Conservation (phyloP, 2,329 filamentous ascomycete genomes). For the Monilinia fructigena region DNA sequence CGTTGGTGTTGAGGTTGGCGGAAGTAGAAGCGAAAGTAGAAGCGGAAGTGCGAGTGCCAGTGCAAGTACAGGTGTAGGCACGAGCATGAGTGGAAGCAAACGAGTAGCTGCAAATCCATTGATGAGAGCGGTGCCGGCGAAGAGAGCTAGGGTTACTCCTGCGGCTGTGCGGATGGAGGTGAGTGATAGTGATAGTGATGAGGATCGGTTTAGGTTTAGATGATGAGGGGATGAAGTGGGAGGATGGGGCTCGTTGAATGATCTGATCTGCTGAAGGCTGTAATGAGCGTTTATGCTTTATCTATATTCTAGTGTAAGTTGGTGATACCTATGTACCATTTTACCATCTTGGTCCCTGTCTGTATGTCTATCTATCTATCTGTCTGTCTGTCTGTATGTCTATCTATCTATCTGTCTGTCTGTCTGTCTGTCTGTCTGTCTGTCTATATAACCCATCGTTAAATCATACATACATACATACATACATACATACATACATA, state of each 20-base stretch:
- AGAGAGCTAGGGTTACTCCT: constrained; percentile 32
- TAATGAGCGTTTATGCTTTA: not conserved
- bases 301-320: not conserved
- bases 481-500: not conserved
- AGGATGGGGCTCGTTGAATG: not conserved
- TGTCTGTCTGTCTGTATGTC: constrained; percentile 20
- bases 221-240: not conserved
- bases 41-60: too few relatives aligned
- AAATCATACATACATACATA: too few relatives aligned
- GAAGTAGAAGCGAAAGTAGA: too few relatives aligned
- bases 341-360: not conserved
- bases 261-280: not conserved
- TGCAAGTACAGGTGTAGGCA: too few relatives aligned
- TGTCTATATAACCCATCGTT: not conserved
- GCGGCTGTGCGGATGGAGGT: constrained; percentile 25
- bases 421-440: constrained; percentile 24
- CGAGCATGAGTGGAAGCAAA: constrained; percentile 24
- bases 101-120: constrained; percentile 31
- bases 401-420: constrained; percentile 17
- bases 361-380: constrained; percentile 24
- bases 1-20: not conserved
- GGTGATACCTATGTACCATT: not conserved
- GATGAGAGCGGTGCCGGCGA: constrained; percentile 32
- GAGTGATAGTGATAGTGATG: constrained; percentile 37
- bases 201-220: constrained; percentile 35